Evolutionary conservation across 2,329 filamentous ascomycete species (phyloP), one percentile per base, ranked within the genome.

Genomic region (Drechslerella stenobrocha): DNA sequence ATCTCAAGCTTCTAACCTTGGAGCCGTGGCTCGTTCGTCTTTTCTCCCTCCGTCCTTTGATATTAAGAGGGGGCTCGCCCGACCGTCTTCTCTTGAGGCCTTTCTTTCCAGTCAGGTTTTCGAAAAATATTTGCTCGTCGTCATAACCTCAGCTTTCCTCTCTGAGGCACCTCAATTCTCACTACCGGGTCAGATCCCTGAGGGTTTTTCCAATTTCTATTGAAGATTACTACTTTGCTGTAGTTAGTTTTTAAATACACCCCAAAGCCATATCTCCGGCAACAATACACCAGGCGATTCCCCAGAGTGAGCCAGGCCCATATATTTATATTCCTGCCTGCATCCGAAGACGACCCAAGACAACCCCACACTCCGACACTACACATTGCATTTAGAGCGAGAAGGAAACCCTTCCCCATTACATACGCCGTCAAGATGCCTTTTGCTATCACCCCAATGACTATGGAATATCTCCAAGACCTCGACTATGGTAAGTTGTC

Each of bases 11-110:
- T 30, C 30, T 42, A 42, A 18, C 18, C 37, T 42, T 42, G 30
- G 55, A 67, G 63, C 63, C 63, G 63, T 67, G 63, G 63, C 63
- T 67, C 63, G 60, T 67, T 55, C 63, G 37, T 67, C 55, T 60
- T 48, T 59, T 66, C 40, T 53, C 48, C 42, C 56, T 47, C 4
- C 15, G n/a, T 20, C 37, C 18, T 67, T 35, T 60, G 63, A 67
- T 60, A 67, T 67, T 67, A 67, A 60, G 15, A 30, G 37, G 56
- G 51, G 48, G 44, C 48, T 60, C 55, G 51, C 55, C 59, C 55
- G 59, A 55, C 63, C 63, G n/a, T 52, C 18, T 56, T 32, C 26
- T 56, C 55, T 44, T 32, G 30, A 51, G 51, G 44, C 26, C 51
- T 55, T 66, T 44, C 28, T 66, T 35, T 56, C 55, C 35, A 60